phyloP scores from a whole-genome alignment of 2,329 filamentous ascomycete species.

The Orbilia quercus region DNA sequence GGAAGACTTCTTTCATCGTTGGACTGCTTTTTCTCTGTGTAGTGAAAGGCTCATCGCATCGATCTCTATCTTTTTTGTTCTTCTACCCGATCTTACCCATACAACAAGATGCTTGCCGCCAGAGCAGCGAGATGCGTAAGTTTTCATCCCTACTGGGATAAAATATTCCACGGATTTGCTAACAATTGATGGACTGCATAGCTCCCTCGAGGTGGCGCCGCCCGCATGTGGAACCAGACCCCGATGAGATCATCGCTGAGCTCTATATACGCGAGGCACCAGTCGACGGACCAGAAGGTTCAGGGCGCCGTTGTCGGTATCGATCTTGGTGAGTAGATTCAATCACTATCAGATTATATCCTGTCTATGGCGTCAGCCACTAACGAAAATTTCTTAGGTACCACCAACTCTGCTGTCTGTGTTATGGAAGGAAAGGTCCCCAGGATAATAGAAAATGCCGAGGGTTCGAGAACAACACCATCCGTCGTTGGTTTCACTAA shows the following conservation, averaged over 20 bases:
- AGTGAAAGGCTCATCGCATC: constrained; percentile 21
- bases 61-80: constrained; percentile 3
- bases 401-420: constrained; percentile 96
- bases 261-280: constrained; percentile 80
- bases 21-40: constrained; percentile 5
- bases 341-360: neutral
- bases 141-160: neutral
- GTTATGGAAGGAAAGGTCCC: constrained; percentile 97
- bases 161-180: neutral
- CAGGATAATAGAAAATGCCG: constrained; percentile 97
- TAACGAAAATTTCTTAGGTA: constrained; percentile 67
- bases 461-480: constrained; percentile 90
- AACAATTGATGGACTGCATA: constrained; percentile 11
- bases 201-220: constrained; percentile 54
- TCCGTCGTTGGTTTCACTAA: constrained; percentile 96
- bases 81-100: constrained; percentile 9
- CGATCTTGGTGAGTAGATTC: constrained; percentile 78
- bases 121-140: constrained; percentile 56
- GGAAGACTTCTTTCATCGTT: constrained; percentile 19
- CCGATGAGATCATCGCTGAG: constrained; percentile 53
- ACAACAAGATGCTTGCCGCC: constrained; percentile 55
- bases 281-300: constrained; percentile 85
- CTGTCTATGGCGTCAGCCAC: neutral
- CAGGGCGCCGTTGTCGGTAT: constrained; percentile 98
- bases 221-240: constrained; percentile 49